A percentile compares a stretch with the other conserved stretches of the same genome.
Evolutionary conservation across 2,329 filamentous ascomycete species (phyloP).

Genomic region (Alternaria arbusti): DNA sequence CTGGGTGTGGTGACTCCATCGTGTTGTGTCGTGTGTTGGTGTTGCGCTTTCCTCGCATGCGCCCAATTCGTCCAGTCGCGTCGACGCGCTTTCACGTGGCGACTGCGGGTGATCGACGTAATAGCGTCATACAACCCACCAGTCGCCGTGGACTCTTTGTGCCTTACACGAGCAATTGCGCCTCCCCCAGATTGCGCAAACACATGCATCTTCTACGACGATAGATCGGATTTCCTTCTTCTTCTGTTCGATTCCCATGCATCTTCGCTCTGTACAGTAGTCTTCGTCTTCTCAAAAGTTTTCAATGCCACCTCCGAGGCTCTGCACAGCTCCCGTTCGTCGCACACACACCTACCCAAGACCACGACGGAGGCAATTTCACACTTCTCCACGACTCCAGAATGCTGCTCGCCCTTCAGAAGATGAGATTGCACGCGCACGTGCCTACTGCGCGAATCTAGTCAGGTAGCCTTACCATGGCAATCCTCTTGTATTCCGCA

Average conservation of each 20-base stretch:
- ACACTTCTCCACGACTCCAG: conserved; percentile 29
- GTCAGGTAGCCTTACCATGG: conserved; percentile 53
- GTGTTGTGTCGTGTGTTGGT: conserved; percentile 14
- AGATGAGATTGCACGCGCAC: conserved; percentile 61
- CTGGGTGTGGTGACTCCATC: conserved; percentile 52
- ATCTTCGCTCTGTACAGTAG: conserved; percentile 1
- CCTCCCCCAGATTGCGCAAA: neutral
- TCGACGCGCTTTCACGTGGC: conserved; percentile 43
- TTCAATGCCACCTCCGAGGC: conserved; percentile 34
- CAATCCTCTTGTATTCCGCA: neutral
- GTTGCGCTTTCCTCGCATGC: conserved; percentile 3
- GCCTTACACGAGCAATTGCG: conserved; percentile 10
- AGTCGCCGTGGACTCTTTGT: conserved; percentile 18
- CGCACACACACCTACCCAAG: conserved; percentile 15
- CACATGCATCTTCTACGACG: neutral
- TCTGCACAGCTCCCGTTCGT: conserved; percentile 25
- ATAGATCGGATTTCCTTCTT: too few relatives aligned
- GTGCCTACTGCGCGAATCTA: conserved; percentile 65
- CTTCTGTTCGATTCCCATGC: conserved; percentile 17
- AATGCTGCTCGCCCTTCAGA: conserved; percentile 38
- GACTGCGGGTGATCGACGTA: conserved; percentile 26
- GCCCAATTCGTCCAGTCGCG: conserved; percentile 27
- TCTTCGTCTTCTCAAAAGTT: conserved; percentile 9
- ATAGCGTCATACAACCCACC: conserved; percentile 36
- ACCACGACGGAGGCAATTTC: conserved; percentile 25